phyloP scores from a whole-genome alignment of 345 rosid genomes.

The Salix koriyanagi region DNA sequence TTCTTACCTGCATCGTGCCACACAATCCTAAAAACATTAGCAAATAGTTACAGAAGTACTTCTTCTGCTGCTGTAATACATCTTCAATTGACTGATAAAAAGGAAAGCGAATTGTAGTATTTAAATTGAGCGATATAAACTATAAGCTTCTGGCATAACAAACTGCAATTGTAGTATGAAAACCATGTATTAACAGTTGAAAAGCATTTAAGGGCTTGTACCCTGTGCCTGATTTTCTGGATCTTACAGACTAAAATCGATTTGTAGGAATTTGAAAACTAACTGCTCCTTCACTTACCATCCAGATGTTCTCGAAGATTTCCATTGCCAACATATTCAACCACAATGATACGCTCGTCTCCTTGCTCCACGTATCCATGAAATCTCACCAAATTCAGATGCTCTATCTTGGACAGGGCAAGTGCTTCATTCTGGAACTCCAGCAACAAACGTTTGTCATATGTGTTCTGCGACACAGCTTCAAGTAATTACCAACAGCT shows the following conservation, averaged over 20 bases:
- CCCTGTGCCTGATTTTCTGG: neutral
- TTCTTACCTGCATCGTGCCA: slow-evolving; percentile 36
- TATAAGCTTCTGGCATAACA: too few species aligned
- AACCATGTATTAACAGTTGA: neutral
- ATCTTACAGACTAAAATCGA: neutral
- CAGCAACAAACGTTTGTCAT: slow-evolving; percentile 35
- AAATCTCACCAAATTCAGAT: slow-evolving; percentile 73
- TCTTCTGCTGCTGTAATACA: too few species aligned
- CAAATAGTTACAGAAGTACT: too few species aligned
- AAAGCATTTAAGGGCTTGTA: neutral
- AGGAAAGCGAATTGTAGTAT: too few species aligned
- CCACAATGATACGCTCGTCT: slow-evolving; percentile 67
- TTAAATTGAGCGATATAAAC: too few species aligned
- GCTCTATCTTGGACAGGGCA: slow-evolving; percentile 83
- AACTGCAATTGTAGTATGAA: too few species aligned
- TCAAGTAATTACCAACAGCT: slow-evolving; percentile 2
- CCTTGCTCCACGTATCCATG: slow-evolving; percentile 67
- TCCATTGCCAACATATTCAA: slow-evolving; percentile 76
- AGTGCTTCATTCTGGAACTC: slow-evolving; percentile 85
- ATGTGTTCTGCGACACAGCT: slow-evolving; percentile 48
- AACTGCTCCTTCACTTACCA: slow-evolving; percentile 42
- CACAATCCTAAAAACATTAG: neutral
- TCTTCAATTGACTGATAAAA: neutral
- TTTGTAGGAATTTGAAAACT: neutral
- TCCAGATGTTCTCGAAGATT: slow-evolving; percentile 81